phyloP scores from a whole-genome alignment of 2,329 filamentous ascomycete genomes.

The Beauveria asiatica region DNA sequence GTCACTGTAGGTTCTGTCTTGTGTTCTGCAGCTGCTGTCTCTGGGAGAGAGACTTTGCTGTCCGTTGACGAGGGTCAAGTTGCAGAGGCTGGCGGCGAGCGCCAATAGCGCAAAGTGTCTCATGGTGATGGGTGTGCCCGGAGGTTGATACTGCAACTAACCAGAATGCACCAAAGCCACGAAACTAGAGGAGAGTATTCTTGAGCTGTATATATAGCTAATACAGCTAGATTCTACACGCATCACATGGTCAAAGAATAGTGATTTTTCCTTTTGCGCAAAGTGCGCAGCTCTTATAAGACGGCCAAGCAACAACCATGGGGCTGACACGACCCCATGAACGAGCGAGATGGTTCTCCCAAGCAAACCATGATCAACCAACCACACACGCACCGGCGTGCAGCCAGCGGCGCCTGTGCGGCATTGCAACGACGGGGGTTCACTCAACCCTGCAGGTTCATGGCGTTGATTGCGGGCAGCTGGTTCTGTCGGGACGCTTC shows the following conservation, averaged over 20 bases:
- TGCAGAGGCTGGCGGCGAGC: constrained; percentile 4
- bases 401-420: not conserved
- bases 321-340: constrained; percentile 8
- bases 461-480: not conserved
- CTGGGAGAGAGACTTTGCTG: not conserved
- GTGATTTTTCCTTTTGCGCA: not conserved
- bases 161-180: not conserved
- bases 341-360: not conserved
- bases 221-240: not conserved
- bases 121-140: not conserved
- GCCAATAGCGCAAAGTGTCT: not conserved
- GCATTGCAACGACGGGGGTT: constrained; percentile 1
- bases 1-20: constrained; percentile 11
- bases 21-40: constrained; percentile 5
- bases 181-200: not conserved
- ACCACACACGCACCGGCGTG: not conserved
- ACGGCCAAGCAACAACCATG: not conserved
- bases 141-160: not conserved
- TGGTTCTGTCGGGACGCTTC: not conserved
- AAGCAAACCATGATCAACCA: not conserved
- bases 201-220: constrained; percentile 1
- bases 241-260: constrained; percentile 2
- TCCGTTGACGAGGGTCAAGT: not conserved
- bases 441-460: not conserved
- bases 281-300: not conserved